Evolutionary conservation across 805 yeast genomes (phyloP).

Genomic region (Sungouiozyma ichnusensis): DNA sequence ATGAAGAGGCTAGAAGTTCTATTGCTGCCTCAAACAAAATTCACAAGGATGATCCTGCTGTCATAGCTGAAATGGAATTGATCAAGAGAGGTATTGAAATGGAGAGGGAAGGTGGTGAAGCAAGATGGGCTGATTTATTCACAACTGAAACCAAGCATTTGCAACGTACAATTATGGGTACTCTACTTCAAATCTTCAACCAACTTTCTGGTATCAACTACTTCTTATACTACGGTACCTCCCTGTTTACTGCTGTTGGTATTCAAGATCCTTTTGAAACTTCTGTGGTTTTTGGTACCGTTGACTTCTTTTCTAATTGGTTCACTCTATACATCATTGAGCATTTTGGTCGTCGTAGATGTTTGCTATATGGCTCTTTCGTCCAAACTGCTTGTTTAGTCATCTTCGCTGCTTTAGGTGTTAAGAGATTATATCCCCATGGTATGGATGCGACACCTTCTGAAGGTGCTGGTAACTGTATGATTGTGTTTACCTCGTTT

Average conservation of each 20-base stretch:
- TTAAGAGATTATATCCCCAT: constrained; percentile 31
- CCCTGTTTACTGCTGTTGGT: constrained; percentile 52
- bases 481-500: constrained; percentile 60
- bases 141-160: constrained; percentile 43
- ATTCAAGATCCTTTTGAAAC: constrained; percentile 47
- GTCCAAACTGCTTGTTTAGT: constrained; percentile 37
- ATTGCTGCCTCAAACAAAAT: constrained; percentile 33
- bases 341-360: constrained; percentile 41
- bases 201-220: constrained; percentile 48
- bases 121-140: not conserved
- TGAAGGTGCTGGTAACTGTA: constrained; percentile 51
- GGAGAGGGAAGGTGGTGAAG: not conserved
- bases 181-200: constrained; percentile 47
- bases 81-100: constrained; percentile 52
- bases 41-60: not conserved
- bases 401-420: constrained; percentile 51
- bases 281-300: constrained; percentile 46
- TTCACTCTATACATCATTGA: constrained; percentile 41
- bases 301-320: constrained; percentile 47
- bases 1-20: constrained; percentile 53
- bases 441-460: constrained; percentile 33
- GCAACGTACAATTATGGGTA: constrained; percentile 39
- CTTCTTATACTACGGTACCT: constrained; percentile 57
- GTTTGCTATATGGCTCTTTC: constrained; percentile 38
- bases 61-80: constrained; percentile 42